Base-by-base conservation (phyloP, 805 yeast species). In the Candida ortonii region DNA sequence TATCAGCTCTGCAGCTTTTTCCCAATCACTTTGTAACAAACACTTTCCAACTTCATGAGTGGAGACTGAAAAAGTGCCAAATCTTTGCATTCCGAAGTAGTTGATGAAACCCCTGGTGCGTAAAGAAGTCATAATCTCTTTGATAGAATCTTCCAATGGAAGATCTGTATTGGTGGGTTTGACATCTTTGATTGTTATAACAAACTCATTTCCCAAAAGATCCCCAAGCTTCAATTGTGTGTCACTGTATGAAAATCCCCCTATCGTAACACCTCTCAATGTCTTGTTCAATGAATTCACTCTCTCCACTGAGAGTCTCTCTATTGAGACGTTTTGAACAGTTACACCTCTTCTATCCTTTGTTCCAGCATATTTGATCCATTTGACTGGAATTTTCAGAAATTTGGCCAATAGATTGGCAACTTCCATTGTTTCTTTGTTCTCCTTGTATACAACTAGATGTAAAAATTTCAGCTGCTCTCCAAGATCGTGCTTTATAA, bases 11-110 rank as follows among this genome's bases (percentile, higher is more conserved):
- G 71, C 90, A 1, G 94, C 96, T 10, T 67, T 70, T 48, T 82
- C 73, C 88, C 95, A 93, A 37, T 88, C 78, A 22, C 75, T 76
- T 30, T 76, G 68, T 31, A 93, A 63, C 17, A 90, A 67, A 42
- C 71, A 71, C 42, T 75, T 76, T 30, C 99, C 99, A 34, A 89
- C 69, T 19, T 71, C 73, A 59, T 93, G 97, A 0, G 98, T 89
- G 3, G 97, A 86, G 18, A 88, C 71, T 9, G 96, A 84, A 53
- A 87, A 90, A 0, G 98, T 89, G 18, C 99, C 99, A 58, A 93
- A 93, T 53, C 99, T 70, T 66, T 93, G 99, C 89, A 93, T 82
- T n/a, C 99, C 99, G 57, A 74, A 93, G 55, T 93, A 93, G 59
- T 93, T 93, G 44, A 93, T 82, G 52, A 86, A 93, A 0, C 99